Evolutionary conservation across 768 basidiomycete species (phyloP).

Genomic region (Panaeolus papilionaceus): DNA sequence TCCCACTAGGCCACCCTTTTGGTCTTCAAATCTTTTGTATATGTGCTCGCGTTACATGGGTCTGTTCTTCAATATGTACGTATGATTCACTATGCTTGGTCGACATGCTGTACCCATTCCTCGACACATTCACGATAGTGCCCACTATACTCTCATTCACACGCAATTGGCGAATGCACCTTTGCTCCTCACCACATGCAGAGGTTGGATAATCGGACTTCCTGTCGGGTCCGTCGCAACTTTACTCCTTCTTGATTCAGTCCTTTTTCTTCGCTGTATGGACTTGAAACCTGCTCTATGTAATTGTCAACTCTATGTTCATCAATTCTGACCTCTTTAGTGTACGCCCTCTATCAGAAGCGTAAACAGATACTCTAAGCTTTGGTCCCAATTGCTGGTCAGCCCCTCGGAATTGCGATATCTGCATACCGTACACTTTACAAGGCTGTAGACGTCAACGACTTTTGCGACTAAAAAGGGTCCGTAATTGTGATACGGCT

Average conservation of each 20-base stretch:
- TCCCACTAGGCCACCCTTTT: neutral
- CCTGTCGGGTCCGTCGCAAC: neutral
- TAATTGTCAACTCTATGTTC: neutral
- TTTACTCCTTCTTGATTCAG: neutral
- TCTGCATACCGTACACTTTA: neutral
- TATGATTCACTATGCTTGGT: neutral
- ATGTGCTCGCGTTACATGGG: neutral
- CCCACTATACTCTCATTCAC: slow-evolving; percentile 7
- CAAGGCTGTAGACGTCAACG: neutral
- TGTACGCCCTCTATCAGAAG: neutral
- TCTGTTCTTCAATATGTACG: neutral
- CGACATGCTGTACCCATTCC: no score
- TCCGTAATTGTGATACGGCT: neutral
- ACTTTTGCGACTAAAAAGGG: neutral
- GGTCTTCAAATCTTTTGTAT: neutral
- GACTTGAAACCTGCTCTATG: neutral
- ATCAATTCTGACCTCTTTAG: neutral
- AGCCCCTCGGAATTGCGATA: neutral
- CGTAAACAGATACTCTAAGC: neutral
- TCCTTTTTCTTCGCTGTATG: neutral
- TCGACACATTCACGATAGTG: neutral
- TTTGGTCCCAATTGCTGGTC: neutral
- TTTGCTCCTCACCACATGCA: neutral
- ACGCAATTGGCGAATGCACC: neutral
- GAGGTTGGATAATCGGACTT: neutral